Base-by-base conservation (phyloP, 1,284 basidiomycete genomes). In the Cryptococcus sp. region DNA sequence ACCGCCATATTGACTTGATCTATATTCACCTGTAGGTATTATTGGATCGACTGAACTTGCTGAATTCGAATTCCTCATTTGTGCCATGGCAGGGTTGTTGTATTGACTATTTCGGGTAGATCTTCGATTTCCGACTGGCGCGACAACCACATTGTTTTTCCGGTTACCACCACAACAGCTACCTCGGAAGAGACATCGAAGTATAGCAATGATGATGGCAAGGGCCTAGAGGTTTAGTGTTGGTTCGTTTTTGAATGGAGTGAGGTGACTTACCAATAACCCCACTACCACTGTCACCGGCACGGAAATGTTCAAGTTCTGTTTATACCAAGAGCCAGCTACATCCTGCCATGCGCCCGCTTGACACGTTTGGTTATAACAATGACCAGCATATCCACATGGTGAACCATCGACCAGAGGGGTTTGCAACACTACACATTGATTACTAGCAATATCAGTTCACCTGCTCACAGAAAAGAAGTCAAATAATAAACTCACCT, bases 321-420 rank as follows among this genome's bases (percentile, higher is more conserved):
- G 80, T 4, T 74, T 78, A 72, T 88, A 89, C 87, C 86, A 87
- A 2, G 86, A 79, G 80, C 84, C 57, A 15, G 69, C 84, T 0
- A 83, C 86, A 52, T 83, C 82, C 53, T 87, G 76, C 63, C 84
- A 79, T 50, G 81, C 82, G 30, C 85, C 88, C 14, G 83, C 62
- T 64, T 85, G 75, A 72, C 90, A 94, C 34, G 76, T 81, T 31
- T 86, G 86, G 56, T 79, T 79, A 44, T 79, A 65, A 68, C 90
- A 92, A 58, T 80, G 81, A 30, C 89, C 89, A 38, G 85, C 87
- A 66, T 84, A 88, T 8, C 89, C 90, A 71, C 91, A 95, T 10
- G 88, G 84, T 30, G 90, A 92, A 10, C 91, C 91, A 69, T 93
- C 88, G 48, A 90, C 80, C 53, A 94, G 84, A 41, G 82, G 77